Conservation (phyloP, 306 rosid species). For the Amphicarpaea edgeworthii region DNA sequence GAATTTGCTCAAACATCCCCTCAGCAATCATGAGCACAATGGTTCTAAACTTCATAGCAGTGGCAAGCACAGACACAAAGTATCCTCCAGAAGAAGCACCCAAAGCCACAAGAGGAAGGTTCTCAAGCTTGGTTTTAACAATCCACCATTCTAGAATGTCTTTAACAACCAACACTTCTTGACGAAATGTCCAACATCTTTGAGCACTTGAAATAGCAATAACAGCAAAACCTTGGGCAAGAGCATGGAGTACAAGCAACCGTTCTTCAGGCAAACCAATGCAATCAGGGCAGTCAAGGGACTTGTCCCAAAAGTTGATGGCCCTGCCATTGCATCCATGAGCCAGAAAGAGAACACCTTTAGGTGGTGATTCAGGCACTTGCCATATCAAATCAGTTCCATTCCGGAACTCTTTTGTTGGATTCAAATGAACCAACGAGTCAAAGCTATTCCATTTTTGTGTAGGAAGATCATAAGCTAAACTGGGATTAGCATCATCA, state of each 20-base stretch:
- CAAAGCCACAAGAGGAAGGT: conserved; percentile 81
- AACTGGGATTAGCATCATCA: conserved; percentile 40
- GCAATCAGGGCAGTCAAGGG: conserved; percentile 70
- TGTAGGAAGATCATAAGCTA: conserved; percentile 45
- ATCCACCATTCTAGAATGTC: conserved; percentile 79
- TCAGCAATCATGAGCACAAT: conserved; percentile 87
- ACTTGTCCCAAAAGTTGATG: conserved; percentile 83
- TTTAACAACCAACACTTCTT: conserved; percentile 66
- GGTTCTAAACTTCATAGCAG: conserved; percentile 61
- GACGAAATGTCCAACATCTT: conserved; percentile 73
- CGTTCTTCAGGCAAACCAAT: conserved; percentile 94
- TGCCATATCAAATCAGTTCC: conserved; percentile 89
- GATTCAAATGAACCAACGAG: conserved; percentile 63
- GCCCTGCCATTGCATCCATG: conserved; percentile 89
- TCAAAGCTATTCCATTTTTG: conserved; percentile 72
- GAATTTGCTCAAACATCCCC: conserved; percentile 75
- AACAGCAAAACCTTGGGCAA: conserved; percentile 72
- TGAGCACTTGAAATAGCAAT: conserved; percentile 73
- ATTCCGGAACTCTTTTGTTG: conserved; percentile 64
- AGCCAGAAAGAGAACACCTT: conserved; percentile 87
- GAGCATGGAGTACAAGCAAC: conserved; percentile 72
- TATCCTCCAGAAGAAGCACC: conserved; percentile 96
- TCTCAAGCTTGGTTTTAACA: conserved; percentile 62
- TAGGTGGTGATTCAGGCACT: conserved; percentile 83
- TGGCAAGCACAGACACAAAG: conserved; percentile 88